Evolutionary conservation across 1,284 basidiomycete species (phyloP), one percentile per base, ranked within the genome.

Genomic region (Moniliophthora roreri): DNA sequence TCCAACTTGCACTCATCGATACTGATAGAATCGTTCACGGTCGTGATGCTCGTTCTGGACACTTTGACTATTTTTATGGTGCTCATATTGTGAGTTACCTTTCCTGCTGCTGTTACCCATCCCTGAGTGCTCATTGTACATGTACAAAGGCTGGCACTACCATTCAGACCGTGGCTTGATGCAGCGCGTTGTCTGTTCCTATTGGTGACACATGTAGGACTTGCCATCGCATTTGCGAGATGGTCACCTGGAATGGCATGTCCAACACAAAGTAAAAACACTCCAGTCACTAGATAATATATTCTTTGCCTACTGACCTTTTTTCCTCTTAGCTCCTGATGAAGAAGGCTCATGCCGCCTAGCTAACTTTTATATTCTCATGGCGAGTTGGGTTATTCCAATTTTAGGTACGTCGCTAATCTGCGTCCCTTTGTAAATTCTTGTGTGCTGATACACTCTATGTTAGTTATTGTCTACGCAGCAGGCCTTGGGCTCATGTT

Each of bases 391-490:
- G 44, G 23, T 46, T 11, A 46, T 46, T 15, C 44, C 44, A 32
- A 7, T n/a, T 15, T 16, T 46, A n/a, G 44, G 44, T 46, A 28
- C 23, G 44, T 46, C 4, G 13, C 18, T 32, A 8, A 32, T 18
- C 28, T 24, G 23, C 15, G 9, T 24, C 20, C 13, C 28, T 6
- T 32, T 20, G 4, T n/a, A n/a, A n/a, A n/a, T n/a, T n/a, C n/a
- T n/a, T n/a, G n/a, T n/a, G n/a, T n/a, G 67, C 11, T 24, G 48
- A 51, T 49, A 42, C 28, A 4, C 49, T 23, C 46, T 48, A 3
- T 39, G 48, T 20, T 24, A 81, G 79, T 79, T 32, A 23, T 74
- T 6, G 48, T 65, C 28, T 80, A 80, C 56, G 61, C 68, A 9
- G 54, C 52, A 16, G 71, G 68, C 52, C 69, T 78, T 48, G 66